A percentile compares a stretch with the other conserved stretches of the same genome.
phyloP scores from a whole-genome alignment of 768 basidiomycete species.

The Mycena vulgaris region DNA sequence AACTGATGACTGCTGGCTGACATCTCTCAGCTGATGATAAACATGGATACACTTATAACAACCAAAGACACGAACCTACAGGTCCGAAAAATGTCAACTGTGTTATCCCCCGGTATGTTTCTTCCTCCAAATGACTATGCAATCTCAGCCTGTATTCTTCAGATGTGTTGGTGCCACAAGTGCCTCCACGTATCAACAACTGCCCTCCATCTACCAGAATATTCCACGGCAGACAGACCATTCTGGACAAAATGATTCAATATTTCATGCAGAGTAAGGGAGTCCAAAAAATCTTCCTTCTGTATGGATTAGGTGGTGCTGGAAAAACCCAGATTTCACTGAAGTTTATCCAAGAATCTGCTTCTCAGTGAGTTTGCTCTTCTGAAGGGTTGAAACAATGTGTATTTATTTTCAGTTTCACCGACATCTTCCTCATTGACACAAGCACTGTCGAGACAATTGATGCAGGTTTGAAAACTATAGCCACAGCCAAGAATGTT shows the following conservation, averaged over 20 bases:
- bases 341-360: conserved; percentile 14
- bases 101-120: background rate
- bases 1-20: background rate
- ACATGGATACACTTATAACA: too few species aligned
- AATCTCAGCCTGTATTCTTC: background rate
- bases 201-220: conserved; percentile 9
- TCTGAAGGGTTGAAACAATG: background rate
- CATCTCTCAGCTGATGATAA: background rate
- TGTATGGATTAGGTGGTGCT: conserved; percentile 19
- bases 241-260: background rate
- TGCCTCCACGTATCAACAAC: background rate
- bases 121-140: background rate
- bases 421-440: too few species aligned
- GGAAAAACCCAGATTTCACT: conserved; percentile 30
- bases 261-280: background rate
- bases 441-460: background rate
- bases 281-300: background rate
- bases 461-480: background rate
- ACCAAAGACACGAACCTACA: background rate
- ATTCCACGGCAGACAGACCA: conserved; percentile 8
- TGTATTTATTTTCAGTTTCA: background rate
- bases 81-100: background rate
- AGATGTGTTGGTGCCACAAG: background rate
- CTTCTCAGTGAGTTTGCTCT: background rate
- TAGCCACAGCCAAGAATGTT: background rate